Percentiles rank a stretch among this genome's conserved stretches.
Evolutionary conservation across 345 rosid species (phyloP).

Genomic region (Salix viminalis): DNA sequence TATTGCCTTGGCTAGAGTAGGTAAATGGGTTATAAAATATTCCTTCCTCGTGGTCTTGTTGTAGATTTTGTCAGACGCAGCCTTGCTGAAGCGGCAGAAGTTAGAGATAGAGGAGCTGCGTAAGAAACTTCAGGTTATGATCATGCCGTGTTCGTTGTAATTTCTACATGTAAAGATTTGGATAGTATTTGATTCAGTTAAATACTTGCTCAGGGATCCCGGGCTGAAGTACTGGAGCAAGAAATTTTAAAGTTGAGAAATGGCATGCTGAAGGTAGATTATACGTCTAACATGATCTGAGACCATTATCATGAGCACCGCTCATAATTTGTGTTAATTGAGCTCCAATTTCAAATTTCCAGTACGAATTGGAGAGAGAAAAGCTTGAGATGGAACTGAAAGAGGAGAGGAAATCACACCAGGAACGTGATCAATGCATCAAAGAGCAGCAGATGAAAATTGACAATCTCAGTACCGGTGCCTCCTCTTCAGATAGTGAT

Average conservation of each 20-base stretch:
- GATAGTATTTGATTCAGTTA: conserved; percentile 8
- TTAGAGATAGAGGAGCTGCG: conserved; percentile 89
- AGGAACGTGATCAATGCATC: conserved; percentile 58
- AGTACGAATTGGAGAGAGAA: conserved; percentile 89
- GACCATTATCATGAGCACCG: neutral
- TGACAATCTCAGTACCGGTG: conserved; percentile 49
- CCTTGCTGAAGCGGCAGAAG: conserved; percentile 84
- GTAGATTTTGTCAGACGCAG: conserved; percentile 92
- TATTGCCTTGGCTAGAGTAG: neutral
- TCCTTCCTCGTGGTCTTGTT: conserved; percentile 1
- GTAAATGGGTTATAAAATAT: neutral
- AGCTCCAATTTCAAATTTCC: conserved; percentile 20
- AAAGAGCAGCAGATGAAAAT: conserved; percentile 68
- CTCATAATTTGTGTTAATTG: conserved; percentile 5
- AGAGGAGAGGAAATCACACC: conserved; percentile 77
- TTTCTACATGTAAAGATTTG: neutral
- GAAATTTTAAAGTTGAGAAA: conserved; percentile 81
- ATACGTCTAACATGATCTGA: conserved; percentile 7
- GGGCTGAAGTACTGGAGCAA: conserved; percentile 80
- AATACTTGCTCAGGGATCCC: conserved; percentile 69
- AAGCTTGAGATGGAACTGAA: conserved; percentile 79
- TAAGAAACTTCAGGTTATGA: conserved; percentile 73
- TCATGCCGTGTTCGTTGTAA: neutral
- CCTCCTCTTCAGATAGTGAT: conserved; percentile 41
- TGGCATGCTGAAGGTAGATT: conserved; percentile 79